phyloP scores from a whole-genome alignment of 2,329 filamentous ascomycete species.

The Phyllachora maydis region DNA sequence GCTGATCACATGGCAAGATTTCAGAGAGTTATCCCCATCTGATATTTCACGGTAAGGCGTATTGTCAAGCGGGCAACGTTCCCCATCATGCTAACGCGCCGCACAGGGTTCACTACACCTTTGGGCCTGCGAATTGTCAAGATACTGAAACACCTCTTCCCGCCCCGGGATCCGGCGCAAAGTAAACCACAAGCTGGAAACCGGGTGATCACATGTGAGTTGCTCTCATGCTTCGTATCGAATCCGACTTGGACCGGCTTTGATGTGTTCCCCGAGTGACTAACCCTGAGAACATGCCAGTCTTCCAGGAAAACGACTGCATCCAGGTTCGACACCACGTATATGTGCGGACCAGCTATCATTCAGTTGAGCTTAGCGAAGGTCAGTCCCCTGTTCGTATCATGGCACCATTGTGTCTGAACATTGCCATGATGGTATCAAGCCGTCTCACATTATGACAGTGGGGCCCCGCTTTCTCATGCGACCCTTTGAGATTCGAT shows the following conservation, averaged over 20 bases:
- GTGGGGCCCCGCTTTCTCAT: constrained; percentile 96
- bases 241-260: too few species aligned
- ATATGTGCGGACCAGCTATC: constrained; percentile 81
- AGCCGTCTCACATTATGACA: too few species aligned
- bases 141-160: constrained; percentile 85
- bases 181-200: constrained; percentile 60
- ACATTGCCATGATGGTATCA: too few species aligned
- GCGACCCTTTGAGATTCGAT: constrained; percentile 81
- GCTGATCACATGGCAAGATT: too few species aligned
- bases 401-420: too few species aligned
- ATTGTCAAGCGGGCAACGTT: too few species aligned
- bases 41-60: too few species aligned
- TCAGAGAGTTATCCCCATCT: constrained; percentile 90
- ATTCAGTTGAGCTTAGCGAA: constrained; percentile 77
- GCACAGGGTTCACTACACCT: constrained; percentile 63
- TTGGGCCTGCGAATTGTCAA: constrained; percentile 71
- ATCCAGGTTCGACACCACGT: constrained; percentile 83
- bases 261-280: too few species aligned
- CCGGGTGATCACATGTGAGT: constrained; percentile 77
- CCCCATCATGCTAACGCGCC: too few species aligned
- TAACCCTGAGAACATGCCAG: too few species aligned
- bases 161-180: constrained; percentile 60
- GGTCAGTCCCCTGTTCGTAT: too few species aligned
- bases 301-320: constrained; percentile 82
- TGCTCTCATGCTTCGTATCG: too few species aligned